Evolutionary conservation across 2,329 filamentous ascomycete genomes (phyloP).

Genomic region (Penicillium sumatraense): DNA sequence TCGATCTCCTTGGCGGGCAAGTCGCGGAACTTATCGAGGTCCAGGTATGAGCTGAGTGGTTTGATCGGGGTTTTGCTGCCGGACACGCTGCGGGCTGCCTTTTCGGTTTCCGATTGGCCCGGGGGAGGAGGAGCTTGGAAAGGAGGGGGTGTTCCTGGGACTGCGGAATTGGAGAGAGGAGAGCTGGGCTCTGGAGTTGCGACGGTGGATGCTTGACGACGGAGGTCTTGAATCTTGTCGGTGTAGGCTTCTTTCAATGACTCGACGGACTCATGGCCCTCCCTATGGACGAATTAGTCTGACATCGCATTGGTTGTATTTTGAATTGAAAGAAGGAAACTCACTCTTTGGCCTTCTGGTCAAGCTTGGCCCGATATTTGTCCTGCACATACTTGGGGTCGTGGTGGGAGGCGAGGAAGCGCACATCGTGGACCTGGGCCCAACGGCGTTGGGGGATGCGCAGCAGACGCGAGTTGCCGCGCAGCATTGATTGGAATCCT

Average conservation of each 20-base stretch:
- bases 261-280: slow-evolving; percentile 65
- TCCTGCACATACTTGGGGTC: slow-evolving; percentile 70
- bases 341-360: slow-evolving; percentile 74
- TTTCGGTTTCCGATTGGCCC: slow-evolving; percentile 36
- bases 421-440: slow-evolving; percentile 90
- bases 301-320: too few relatives aligned
- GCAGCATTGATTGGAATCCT: slow-evolving; percentile 54
- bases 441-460: slow-evolving; percentile 70
- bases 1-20: slow-evolving; percentile 83
- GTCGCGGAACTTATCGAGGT: slow-evolving; percentile 74
- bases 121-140: slow-evolving; percentile 39
- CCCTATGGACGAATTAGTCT: slow-evolving; percentile 62
- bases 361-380: slow-evolving; percentile 86
- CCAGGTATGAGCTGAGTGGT: slow-evolving; percentile 70
- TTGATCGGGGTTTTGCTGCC: slow-evolving; percentile 61
- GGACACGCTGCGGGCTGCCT: slow-evolving; percentile 49
- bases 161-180: slow-evolving; percentile 27
- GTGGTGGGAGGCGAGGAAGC: slow-evolving; percentile 81
- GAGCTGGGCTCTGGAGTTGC: slow-evolving; percentile 50
- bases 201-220: slow-evolving; percentile 66
- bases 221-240: slow-evolving; percentile 76
- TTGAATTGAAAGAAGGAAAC: slow-evolving; percentile 25
- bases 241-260: slow-evolving; percentile 78
- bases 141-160: slow-evolving; percentile 43
- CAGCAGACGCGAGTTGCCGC: slow-evolving; percentile 33